A percentile compares a stretch with the other conserved stretches of the same genome.
Conservation (phyloP, 2,329 filamentous ascomycete genomes). For the Penicillium sp. region DNA sequence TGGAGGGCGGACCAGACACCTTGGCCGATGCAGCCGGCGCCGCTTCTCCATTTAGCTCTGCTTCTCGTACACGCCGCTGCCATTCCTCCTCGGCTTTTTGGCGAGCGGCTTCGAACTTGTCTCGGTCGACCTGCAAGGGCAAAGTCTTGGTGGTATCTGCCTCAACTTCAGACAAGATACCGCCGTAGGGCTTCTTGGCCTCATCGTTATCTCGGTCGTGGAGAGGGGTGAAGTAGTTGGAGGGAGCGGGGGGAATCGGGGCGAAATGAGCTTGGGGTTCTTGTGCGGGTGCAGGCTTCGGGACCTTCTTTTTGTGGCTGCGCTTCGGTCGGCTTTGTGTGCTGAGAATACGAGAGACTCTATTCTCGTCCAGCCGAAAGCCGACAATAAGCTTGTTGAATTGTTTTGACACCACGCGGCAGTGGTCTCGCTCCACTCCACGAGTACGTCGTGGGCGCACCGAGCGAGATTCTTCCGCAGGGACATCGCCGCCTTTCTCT, state of each 20-base stretch:
- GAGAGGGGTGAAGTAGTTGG: conserved; percentile 85
- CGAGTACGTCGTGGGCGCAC: conserved; percentile 63
- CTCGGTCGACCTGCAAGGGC: conserved; percentile 77
- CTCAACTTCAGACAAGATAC: conserved; percentile 85
- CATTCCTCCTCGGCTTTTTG: conserved; percentile 91
- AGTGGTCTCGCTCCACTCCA: conserved; percentile 45
- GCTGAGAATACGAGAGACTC: conserved; percentile 65
- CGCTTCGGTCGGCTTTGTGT: conserved; percentile 63
- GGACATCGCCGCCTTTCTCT: conserved; percentile 22
- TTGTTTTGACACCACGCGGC: conserved; percentile 46
- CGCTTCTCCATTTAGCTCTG: conserved; percentile 67
- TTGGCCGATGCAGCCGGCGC: conserved; percentile 72
- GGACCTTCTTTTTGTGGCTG: conserved; percentile 50
- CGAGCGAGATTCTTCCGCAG: conserved; percentile 50
- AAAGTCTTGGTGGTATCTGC: conserved; percentile 90
- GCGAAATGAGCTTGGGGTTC: conserved; percentile 60
- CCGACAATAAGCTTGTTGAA: conserved; percentile 59
- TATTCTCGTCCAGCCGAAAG: conserved; percentile 61
- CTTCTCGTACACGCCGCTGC: conserved; percentile 68
- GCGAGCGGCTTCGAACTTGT: conserved; percentile 86
- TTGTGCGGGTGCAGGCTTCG: conserved; percentile 47
- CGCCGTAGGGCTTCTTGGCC: conserved; percentile 91
- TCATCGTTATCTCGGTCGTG: conserved; percentile 89
- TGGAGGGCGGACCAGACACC: conserved; percentile 81
- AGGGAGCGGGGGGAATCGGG: conserved; percentile 64